Evolutionary conservation across 805 yeast genomes (phyloP).

Genomic region (Suhomyces xylopsoci): DNA sequence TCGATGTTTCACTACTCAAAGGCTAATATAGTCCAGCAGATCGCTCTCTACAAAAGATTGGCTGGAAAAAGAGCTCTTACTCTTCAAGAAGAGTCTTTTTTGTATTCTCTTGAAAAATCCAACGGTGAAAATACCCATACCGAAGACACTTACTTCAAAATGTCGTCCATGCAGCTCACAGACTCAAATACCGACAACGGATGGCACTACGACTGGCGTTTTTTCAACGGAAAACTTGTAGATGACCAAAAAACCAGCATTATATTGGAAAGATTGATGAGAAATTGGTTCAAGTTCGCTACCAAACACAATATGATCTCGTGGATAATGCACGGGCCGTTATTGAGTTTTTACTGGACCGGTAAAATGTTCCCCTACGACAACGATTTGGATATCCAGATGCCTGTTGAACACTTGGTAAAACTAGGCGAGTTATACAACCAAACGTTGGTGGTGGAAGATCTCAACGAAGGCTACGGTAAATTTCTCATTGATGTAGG

Average conservation of each 20-base stretch:
- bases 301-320: slow-evolving; percentile 40
- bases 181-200: slow-evolving; percentile 32
- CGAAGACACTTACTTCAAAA: slow-evolving; percentile 21
- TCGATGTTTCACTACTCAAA: slow-evolving; percentile 2
- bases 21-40: not conserved
- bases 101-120: not conserved
- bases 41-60: not conserved
- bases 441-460: slow-evolving; percentile 18
- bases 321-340: slow-evolving; percentile 22
- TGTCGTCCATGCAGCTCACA: slow-evolving; percentile 36
- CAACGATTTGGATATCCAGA: slow-evolving; percentile 20
- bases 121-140: slow-evolving; percentile 19
- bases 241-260: slow-evolving; percentile 25
- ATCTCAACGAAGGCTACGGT: slow-evolving; percentile 12
- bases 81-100: not conserved
- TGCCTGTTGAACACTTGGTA: slow-evolving; percentile 19
- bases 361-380: slow-evolving; percentile 23
- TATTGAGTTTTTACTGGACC: slow-evolving; percentile 20
- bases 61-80: not conserved
- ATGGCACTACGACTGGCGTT: slow-evolving; percentile 59
- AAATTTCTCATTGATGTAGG: slow-evolving; percentile 23
- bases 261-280: slow-evolving; percentile 44
- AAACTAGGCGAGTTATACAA: slow-evolving; percentile 16
- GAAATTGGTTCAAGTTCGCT: slow-evolving; percentile 51
- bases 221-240: slow-evolving; percentile 55